Evolutionary conservation across 805 yeast species (phyloP).

Genomic region (Millerozyma miso): DNA sequence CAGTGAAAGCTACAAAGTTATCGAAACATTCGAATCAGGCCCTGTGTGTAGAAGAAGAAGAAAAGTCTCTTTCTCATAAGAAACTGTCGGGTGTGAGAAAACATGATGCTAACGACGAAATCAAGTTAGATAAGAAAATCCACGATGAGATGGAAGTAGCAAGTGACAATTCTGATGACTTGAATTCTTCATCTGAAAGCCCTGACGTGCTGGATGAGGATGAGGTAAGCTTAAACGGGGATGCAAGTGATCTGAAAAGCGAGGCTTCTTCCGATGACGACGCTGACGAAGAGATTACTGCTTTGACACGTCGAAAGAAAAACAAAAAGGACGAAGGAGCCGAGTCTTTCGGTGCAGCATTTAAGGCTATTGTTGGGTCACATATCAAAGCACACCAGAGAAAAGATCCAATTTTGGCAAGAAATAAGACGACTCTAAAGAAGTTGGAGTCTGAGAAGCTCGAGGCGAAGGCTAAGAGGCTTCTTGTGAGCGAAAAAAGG

Average conservation of each 20-base stretch:
- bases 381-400: slow-evolving; percentile 85
- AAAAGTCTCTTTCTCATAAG: slow-evolving; percentile 1
- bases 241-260: slow-evolving; percentile 10
- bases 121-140: slow-evolving; percentile 20
- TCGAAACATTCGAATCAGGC: neutral
- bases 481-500: slow-evolving; percentile 67
- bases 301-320: slow-evolving; percentile 32
- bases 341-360: slow-evolving; percentile 73
- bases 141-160: slow-evolving; percentile 18
- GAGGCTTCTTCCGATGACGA: slow-evolving; percentile 17
- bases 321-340: slow-evolving; percentile 66
- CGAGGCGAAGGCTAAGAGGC: slow-evolving; percentile 77
- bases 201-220: slow-evolving; percentile 2
- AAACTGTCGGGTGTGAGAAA: slow-evolving; percentile 4
- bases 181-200: slow-evolving; percentile 1
- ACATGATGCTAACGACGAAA: slow-evolving; percentile 5
- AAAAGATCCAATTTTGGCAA: slow-evolving; percentile 83
- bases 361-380: slow-evolving; percentile 79
- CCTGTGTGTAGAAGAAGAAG: neutral
- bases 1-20: neutral
- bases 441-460: slow-evolving; percentile 76
- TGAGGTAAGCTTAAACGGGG: slow-evolving; percentile 8
- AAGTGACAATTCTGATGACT: neutral
- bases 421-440: slow-evolving; percentile 67
- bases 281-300: slow-evolving; percentile 38